A percentile compares a stretch with the other conserved stretches of the same genome.
These are phyloP conservation scores for Excoecaria cochinchinensis DNA, from an alignment of 345 rosid genomes.

Conservation along the genomic window DNA sequence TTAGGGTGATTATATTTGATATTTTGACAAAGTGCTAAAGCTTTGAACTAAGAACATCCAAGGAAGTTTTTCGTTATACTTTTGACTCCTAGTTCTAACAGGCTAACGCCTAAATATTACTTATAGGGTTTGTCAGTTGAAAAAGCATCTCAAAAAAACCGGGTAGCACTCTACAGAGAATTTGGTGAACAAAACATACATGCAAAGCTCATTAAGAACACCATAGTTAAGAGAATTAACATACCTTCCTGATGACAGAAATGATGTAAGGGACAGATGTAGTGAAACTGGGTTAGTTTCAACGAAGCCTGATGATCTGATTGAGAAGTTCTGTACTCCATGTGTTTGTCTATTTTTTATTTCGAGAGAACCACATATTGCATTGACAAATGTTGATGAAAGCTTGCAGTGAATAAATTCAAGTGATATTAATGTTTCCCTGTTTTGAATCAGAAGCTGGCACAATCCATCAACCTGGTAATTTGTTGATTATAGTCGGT, in stretches of 20 bases:
- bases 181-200: neutral
- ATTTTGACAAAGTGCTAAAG: neutral
- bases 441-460: slow-evolving; percentile 64
- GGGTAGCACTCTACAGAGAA: slow-evolving; percentile 3
- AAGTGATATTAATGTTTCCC: slow-evolving; percentile 60
- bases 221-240: slow-evolving; percentile 9
- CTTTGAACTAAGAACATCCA: neutral
- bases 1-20: neutral
- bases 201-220: slow-evolving; percentile 11
- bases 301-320: slow-evolving; percentile 51
- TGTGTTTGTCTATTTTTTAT: slow-evolving; percentile 33
- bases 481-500: slow-evolving; percentile 22
- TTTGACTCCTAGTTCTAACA: slow-evolving; percentile 8
- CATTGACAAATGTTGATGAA: slow-evolving; percentile 46
- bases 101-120: neutral
- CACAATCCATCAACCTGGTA: slow-evolving; percentile 68
- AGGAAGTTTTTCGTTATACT: neutral
- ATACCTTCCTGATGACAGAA: slow-evolving; percentile 71
- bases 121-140: neutral
- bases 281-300: slow-evolving; percentile 40
- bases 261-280: slow-evolving; percentile 48
- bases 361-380: slow-evolving; percentile 49
- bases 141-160: neutral
- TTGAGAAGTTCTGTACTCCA: slow-evolving; percentile 52
- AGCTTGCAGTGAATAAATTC: slow-evolving; percentile 77